Percentiles rank a stretch among this genome's conserved stretches.
These are phyloP conservation scores for Iris macrosiphon DNA, from an alignment of 106 monocot species.

Conservation along the genomic window DNA sequence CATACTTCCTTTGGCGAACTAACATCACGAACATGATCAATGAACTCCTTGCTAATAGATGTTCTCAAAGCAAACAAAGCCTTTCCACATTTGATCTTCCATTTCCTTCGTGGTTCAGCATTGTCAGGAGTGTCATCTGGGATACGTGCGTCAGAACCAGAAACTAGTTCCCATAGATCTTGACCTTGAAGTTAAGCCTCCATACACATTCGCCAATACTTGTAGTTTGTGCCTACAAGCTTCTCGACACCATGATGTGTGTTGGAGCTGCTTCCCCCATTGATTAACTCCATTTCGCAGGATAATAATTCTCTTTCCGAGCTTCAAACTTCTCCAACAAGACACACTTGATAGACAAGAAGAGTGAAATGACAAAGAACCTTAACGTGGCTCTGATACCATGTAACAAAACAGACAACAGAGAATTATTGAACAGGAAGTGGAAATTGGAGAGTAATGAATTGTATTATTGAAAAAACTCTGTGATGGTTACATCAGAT, in stretches of 20 bases:
- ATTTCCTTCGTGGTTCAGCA: slow-evolving; percentile 10
- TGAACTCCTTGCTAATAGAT: slow-evolving; percentile 5
- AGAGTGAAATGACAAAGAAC: too few relatives aligned
- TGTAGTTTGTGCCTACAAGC: slow-evolving; percentile 13
- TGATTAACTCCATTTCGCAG: background rate
- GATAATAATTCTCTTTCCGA: background rate
- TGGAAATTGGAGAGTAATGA: too few relatives aligned
- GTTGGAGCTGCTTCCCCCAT: background rate
- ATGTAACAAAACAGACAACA: too few relatives aligned
- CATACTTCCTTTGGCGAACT: slow-evolving; percentile 3
- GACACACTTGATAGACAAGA: too few relatives aligned
- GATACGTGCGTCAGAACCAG: background rate
- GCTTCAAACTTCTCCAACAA: too few relatives aligned
- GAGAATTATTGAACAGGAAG: too few relatives aligned
- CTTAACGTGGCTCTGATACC: too few relatives aligned
- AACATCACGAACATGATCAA: slow-evolving; percentile 11
- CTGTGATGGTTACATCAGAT: too few relatives aligned
- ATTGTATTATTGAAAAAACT: too few relatives aligned
- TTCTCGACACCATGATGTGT: background rate
- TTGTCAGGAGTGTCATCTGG: background rate
- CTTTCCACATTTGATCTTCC: slow-evolving; percentile 12
- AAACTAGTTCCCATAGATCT: slow-evolving; percentile 4
- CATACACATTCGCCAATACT: slow-evolving; percentile 8
- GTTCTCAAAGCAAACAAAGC: slow-evolving; percentile 11
- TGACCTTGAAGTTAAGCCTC: slow-evolving; percentile 15